Base-by-base conservation (phyloP, 1,284 basidiomycete species). In the Leucoagaricus sp. region DNA sequence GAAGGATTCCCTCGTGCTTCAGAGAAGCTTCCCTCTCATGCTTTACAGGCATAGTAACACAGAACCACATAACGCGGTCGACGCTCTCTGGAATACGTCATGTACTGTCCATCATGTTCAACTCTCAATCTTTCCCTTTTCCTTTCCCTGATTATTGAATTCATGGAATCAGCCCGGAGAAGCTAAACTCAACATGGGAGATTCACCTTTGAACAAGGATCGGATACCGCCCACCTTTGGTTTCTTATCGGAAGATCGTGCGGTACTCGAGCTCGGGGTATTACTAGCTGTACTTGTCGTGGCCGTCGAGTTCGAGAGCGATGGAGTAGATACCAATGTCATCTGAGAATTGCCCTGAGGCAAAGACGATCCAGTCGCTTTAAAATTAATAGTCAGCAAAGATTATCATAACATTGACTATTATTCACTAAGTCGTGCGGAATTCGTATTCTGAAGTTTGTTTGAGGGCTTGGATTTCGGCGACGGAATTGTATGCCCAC, bases 391-490 rank as follows among this genome's bases (percentile, higher is more conserved):
- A 3, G 28, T n/a, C n/a, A 12, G 19, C 29, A 12, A 17, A 10
- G 19, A n/a, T 9, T 19, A 17, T 8, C n/a, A n/a, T n/a, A n/a
- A n/a, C n/a, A n/a, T n/a, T n/a, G n/a, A n/a, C n/a, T n/a, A n/a
- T n/a, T n/a, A 7, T 3, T 28, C 26, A 46, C 42, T 40, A n/a
- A n/a, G n/a, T 55, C 34, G 36, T 13, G n/a, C 38, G 7, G 3
- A 19, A 26, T 53, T 47, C 26, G 6, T 28, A 19, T 55, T 42
- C 28, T 58, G 52, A 15, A 68, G 59, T 49, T 67, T 69, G 23
- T 64, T 61, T 9, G 69, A 70, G 1, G 68, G 58, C 6, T 63
- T 53, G 46, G 58, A 50, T 55, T 69, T 70, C 0, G 70, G 68
- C 12, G 60, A 63, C 6, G 69, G 67, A 13, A 69, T 23, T 4